Evolutionary conservation across 1,284 basidiomycete species (phyloP), one percentile per base, ranked within the genome.

Genomic region (Moesziomyces antarcticus): DNA sequence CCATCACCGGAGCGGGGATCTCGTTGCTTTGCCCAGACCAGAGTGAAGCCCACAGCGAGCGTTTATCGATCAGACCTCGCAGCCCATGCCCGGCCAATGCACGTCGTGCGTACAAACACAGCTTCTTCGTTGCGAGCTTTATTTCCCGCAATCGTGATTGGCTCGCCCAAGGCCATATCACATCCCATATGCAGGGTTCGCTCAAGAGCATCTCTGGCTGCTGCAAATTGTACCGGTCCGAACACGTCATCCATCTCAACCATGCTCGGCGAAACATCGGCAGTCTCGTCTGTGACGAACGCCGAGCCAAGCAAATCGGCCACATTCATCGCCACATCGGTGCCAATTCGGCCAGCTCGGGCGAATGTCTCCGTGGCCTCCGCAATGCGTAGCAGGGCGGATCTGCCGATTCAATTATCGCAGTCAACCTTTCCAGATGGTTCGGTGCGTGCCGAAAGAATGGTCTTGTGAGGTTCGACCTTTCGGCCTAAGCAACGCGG

Each of bases 61-160:
- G 57, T 43, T 68, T 68, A 68, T 68, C 65, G 65, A 68, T 68
- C 56, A 24, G 45, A 16, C 37, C 40, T 47, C 42, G 24, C 50
- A 27, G 48, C 6, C 42, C 62, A 41, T 50, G 44, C 54, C 27
- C 14, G 10, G 25, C 25, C 4, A 41, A 21, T 40, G 43, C 50
- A 60, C 50, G 49, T 59, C 33, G 35, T 48, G 55, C 41, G 46
- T 42, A 40, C 52, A 44, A 61, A 53, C 30, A 42, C 40, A 53
- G 50, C 35, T 46, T 33, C 30, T 33, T 11, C 2, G 44, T 46
- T 53, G 21, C 41, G 46, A 61, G 64, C 54, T 58, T 41, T 48
- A 47, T 30, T 49, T 56, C 21, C 22, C 50, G 40, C n/a, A 14
- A 25, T 43, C 55, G 30, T 67, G 64, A 61, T 67, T 61, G 64